Evolutionary conservation across 177 flowering plant species (phyloP), one percentile per base, ranked within the genome.

Genomic region (Tripterygium wilfordii): DNA sequence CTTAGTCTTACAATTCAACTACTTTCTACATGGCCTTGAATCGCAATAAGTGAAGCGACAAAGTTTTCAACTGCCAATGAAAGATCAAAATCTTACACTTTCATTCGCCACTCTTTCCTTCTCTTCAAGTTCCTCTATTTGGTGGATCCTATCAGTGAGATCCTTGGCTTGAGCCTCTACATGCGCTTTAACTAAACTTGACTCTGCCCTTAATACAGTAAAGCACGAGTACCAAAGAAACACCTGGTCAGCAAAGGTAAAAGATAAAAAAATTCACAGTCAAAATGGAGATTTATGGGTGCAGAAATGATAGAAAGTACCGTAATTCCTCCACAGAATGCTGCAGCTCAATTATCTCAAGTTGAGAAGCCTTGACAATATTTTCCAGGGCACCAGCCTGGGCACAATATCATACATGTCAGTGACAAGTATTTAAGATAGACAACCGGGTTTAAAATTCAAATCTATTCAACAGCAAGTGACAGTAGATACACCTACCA

Each of bases 361-460:
- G 64, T 68, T 87, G 98, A 56, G 89, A 79, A 64, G 74, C 80
- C 68, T 79, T 88, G 16, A 90, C 80, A 47, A 87, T 82, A 48
- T 85, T 78, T 74, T 90, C 96, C 68, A 87, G 61, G 42, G 92
- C 91, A 66, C 88, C 87, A 60, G 95, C 95, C 97, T 89, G 58
- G 47, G 52, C 13, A 39, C 17, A 23, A 47, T 16, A 47, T 7
- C 17, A 45, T 8, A 68, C 29, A 30, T 25, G 46, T 45, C 24
- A 40, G 31, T 22, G 10, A 17, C 18, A 23, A 48, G n/a, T n/a
- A 28, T 21, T 15, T 24, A 16, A 36, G 14, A 3, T 29, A 17
- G 15, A 15, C 30, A 15, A 41, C 12, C 27, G n/a, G 26, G 1
- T 13, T 12, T 49, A 5, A 14, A 30, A 13, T 10, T 16, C 26